phyloP scores from a whole-genome alignment of 768 basidiomycete genomes.

The Cyathus striatus region DNA sequence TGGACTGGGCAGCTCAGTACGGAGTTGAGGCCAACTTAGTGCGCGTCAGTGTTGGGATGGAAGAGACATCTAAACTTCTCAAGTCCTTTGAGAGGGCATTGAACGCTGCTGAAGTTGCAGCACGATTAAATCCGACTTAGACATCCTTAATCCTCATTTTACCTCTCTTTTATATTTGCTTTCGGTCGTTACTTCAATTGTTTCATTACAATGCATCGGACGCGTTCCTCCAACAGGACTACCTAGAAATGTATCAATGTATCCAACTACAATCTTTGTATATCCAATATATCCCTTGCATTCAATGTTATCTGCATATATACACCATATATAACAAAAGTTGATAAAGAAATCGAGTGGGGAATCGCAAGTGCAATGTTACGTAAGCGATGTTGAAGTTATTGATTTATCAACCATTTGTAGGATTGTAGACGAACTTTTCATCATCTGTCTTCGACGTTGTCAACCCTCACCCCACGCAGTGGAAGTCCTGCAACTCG shows the following conservation, averaged over 20 bases:
- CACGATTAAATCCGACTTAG: neutral
- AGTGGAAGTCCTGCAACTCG: too few relatives aligned
- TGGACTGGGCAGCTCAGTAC: slow-evolving; percentile 87
- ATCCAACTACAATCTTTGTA: slow-evolving; percentile 37
- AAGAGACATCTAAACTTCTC: slow-evolving; percentile 56
- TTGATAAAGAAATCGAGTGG: too few relatives aligned
- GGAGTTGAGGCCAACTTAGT: slow-evolving; percentile 85
- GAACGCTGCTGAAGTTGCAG: slow-evolving; percentile 59
- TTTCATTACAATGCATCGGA: neutral
- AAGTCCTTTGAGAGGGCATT: slow-evolving; percentile 60
- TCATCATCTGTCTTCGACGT: too few relatives aligned
- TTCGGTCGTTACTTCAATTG: slow-evolving; percentile 3
- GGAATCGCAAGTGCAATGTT: too few relatives aligned
- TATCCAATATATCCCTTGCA: too few relatives aligned
- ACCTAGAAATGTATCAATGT: slow-evolving; percentile 21
- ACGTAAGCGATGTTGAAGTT: too few relatives aligned
- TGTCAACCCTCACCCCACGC: too few relatives aligned
- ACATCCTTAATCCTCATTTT: slow-evolving; percentile 1
- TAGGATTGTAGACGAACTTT: too few relatives aligned
- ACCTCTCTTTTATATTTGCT: slow-evolving; percentile 1
- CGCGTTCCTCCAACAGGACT: slow-evolving; percentile 27
- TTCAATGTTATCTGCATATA: too few relatives aligned
- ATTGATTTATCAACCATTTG: too few relatives aligned
- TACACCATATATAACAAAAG: too few relatives aligned
- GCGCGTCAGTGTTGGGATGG: slow-evolving; percentile 88